Evolutionary conservation across 352 stramenopile genomes (phyloP), one percentile per base, ranked within the genome.

Genomic region (Globisporangium spinosum): DNA sequence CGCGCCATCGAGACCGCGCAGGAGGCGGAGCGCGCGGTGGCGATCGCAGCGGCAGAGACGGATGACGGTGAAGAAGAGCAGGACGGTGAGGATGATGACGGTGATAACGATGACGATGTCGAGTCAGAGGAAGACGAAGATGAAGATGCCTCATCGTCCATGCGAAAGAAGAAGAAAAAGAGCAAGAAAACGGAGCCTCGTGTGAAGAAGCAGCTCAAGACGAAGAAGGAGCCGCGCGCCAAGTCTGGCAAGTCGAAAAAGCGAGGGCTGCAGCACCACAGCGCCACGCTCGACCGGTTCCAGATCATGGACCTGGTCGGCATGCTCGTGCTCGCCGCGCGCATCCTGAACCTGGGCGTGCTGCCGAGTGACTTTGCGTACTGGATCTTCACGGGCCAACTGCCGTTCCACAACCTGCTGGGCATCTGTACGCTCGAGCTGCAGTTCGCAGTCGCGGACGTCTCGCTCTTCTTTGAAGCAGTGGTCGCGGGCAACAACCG

Each of bases 381-480:
- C 60, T 94, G 83, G 83, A 77, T 92, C n/a, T 20, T 69, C 0
- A 78, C 74, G 2, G 85, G 83, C 32, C 80, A 80, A 17, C 72
- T 94, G 10, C 85, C 85, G 13, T 91, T 79, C 67, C 74, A 87
- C 65, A 91, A 92, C 58, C 62, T 88, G 65, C 58, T 94, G 23
- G 70, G 78, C 0, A 71, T 77, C 15, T 89, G 78, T 60, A 81
- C 74, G 2, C 65, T 73, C 0, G 80, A 82, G 32, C 71, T 91
- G 4, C 76, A 80, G 34, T 77, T 81, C 6, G 70, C 72, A 0
- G 71, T 94, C 9, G 79, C 78, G 25, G 75, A 76, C 45, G 71
- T 92, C 22, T 68, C 65, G 2, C 55, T 78, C 22, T 94, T 94
- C 64, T 94, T 91, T 69, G 75, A 90, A 15, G 74, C 71, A 13